Base-by-base conservation (phyloP, 495 filamentous ascomycete species). In the Durotheca rogersii region DNA sequence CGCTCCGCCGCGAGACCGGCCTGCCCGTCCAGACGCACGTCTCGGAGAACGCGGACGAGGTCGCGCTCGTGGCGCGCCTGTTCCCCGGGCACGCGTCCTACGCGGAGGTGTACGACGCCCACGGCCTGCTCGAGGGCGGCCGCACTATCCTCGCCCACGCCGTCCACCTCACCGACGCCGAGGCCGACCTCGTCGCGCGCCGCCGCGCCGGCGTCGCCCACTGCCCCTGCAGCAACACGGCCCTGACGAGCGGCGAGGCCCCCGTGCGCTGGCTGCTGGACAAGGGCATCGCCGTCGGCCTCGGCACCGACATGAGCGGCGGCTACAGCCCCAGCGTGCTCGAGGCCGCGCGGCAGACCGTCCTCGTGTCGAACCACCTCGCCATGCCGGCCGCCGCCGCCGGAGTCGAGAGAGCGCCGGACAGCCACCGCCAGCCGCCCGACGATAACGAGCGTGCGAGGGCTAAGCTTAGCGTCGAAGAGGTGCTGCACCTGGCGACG, bases 11-110 rank as follows among this genome's bases (percentile, higher is more conserved):
- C 6, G 72, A 80, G 21, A 79, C 77, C 9, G 65, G 69, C 6
- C 66, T 91, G 0, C 83, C 83, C 9, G 79, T 90, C 39, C 93
- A 98, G 69, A 98, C 93, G 1, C 93, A 98, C 70, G 85, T 98
- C 65, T 83, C 84, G 0, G 93, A 98, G 65, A 97, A 95, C 69
- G 70, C 60, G 2, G 64, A 71, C 58, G 93, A 98, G 68, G 61
- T 88, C 36, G 70, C 65, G 2, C 79, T 95, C 0, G 90, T 96
- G 1, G 58, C 67, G 4, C 46, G 77, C 15, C 65, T 91, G 7
- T 96, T 95, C 68, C 89, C 90, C 0, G 66, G 76, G 0, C 66
- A 72, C 21, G 60, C 60, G 1, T 72, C 65, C 23, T 98, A 98
- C 66, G 75, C 90, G 5, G 71, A 68, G 25, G 90, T 96, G 34